A percentile compares a stretch with the other conserved stretches of the same genome.
Conservation (phyloP, 169 alveolate genomes). For the Cryptosporidium sp. region DNA sequence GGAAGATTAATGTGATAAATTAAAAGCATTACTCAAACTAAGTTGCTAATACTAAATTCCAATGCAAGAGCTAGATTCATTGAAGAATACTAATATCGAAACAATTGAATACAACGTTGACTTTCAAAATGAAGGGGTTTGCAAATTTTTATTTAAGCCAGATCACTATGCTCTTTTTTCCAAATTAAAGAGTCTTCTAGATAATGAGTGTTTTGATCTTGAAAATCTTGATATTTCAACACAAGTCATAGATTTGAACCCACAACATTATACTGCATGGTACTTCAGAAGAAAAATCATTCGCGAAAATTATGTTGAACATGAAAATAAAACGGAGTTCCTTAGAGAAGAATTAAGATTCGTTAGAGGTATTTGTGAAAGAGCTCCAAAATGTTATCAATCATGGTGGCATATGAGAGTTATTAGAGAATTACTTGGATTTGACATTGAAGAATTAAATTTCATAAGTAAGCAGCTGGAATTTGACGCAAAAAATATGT, state of each 20-base stretch:
- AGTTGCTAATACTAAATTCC: background rate
- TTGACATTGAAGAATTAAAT: constrained; percentile 38
- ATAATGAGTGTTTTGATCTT: constrained; percentile 5
- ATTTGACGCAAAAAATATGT: constrained; percentile 62
- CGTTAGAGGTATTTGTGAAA: constrained; percentile 19
- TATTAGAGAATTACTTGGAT: constrained; percentile 54
- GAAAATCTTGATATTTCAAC: constrained; percentile 29
- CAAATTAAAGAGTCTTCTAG: constrained; percentile 14
- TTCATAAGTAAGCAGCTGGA: constrained; percentile 2
- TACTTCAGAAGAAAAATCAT: constrained; percentile 40
- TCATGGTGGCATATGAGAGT: constrained; percentile 67
- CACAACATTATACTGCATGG: constrained; percentile 75
- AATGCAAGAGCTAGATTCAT: background rate
- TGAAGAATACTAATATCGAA: background rate
- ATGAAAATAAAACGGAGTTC: background rate
- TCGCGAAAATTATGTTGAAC: background rate
- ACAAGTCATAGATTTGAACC: constrained; percentile 38
- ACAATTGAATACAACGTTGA: background rate
- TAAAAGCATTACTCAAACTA: background rate
- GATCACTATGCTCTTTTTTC: constrained; percentile 35
- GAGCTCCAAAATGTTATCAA: constrained; percentile 67
- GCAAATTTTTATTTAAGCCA: constrained; percentile 16
- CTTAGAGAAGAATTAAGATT: constrained; percentile 25
- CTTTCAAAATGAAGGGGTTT: constrained; percentile 39
- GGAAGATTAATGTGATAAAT: background rate